Percentiles rank a stretch among this genome's conserved stretches.
phyloP scores from a whole-genome alignment of 139 green algal genomes.

The Ostreobium quekettii region DNA sequence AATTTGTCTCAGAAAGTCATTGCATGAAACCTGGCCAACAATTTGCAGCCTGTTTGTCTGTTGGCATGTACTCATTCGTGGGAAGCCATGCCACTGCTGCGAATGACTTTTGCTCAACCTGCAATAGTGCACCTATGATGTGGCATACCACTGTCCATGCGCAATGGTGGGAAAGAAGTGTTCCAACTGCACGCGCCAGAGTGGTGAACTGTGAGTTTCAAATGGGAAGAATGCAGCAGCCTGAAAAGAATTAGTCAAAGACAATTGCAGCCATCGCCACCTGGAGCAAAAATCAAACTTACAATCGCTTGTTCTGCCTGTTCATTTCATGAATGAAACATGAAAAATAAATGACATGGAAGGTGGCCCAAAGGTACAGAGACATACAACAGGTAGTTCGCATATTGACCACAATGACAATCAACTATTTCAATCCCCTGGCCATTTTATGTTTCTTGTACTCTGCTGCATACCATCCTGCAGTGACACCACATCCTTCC shows the following conservation, averaged over 20 bases:
- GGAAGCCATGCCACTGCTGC: too few relatives aligned
- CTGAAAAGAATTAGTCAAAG: too few relatives aligned
- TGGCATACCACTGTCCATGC: too few relatives aligned
- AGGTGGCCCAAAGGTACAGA: neutral
- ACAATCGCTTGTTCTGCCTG: neutral
- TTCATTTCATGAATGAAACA: neutral
- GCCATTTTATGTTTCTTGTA: neutral
- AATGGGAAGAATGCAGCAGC: too few relatives aligned
- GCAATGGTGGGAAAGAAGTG: too few relatives aligned
- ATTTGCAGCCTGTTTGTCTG: too few relatives aligned
- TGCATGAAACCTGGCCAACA: neutral
- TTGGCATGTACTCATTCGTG: too few relatives aligned
- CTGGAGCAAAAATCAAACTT: neutral
- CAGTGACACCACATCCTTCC: conserved; percentile 99
- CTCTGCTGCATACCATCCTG: conserved; percentile 90
- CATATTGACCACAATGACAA: neutral
- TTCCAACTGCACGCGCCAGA: too few relatives aligned
- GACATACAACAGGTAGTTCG: neutral
- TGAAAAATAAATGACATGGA: neutral
- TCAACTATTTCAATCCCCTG: neutral
- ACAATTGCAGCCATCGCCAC: too few relatives aligned
- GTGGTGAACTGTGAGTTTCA: too few relatives aligned
- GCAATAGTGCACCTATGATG: too few relatives aligned
- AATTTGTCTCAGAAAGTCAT: neutral
- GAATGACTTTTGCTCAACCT: too few relatives aligned